Evolutionary conservation across 169 alveolate genomes (phyloP), one percentile per base, ranked within the genome.

Genomic region (Neospora caninum): DNA sequence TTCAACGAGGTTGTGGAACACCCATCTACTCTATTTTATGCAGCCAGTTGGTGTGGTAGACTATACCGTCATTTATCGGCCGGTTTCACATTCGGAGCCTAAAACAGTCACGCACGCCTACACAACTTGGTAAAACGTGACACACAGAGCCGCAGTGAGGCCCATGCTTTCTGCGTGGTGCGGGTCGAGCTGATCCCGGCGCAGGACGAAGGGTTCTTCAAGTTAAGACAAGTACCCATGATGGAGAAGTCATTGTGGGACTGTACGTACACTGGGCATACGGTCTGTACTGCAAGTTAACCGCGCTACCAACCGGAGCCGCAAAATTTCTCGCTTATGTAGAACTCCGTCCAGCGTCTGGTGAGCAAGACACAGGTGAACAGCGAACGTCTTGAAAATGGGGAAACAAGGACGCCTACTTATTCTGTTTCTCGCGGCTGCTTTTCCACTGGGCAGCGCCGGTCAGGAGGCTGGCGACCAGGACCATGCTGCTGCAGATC

Each of bases 401-500:
- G 42, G 86, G 86, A 78, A 78, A n/a, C 41, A 16, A 38, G 45
- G 39, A 20, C 49, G 22, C 45, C 45, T 4, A 16, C 20, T 78
- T 0, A 2, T 78, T 4, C 86, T 78, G 4, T n/a, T 78, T 10
- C 45, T 78, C 29, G 39, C 45, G 42, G 39, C 86, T 10, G 86
- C 86, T n/a, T 22, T n/a, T n/a, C 86, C 86, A 10, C 1, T 78
- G 42, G 27, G 43, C 31, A 38, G 49, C 49, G 86, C 45, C 4
- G 86, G 39, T 38, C 49, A 78, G 31, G 86, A 78, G 31, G 86
- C 1, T 20, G 86, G 39, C 9, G 86, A 38, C 29, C 86, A 78
- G n/a, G 22, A 31, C 39, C 39, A 31, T 7, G 92, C 41, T 41
- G 89, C 13, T 22, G 88, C 83, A 41, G 88, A 92, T 69, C 95